Base-by-base conservation (phyloP, 1,139 yeast genomes). In the Magnusiomyces paraingens region DNA sequence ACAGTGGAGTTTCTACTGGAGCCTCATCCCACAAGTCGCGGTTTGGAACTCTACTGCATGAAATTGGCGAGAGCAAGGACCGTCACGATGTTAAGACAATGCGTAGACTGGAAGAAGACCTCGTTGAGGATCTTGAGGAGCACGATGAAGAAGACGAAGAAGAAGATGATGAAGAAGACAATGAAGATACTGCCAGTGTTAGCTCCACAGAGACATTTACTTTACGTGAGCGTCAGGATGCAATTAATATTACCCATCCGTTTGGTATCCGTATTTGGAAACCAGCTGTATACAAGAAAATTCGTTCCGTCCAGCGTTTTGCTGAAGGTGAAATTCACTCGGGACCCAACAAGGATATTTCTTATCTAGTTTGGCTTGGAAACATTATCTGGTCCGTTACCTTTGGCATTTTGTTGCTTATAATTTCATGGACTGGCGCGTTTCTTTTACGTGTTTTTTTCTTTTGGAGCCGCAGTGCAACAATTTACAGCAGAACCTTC, bases 181-280 rank as follows among this genome's bases (percentile, higher is more conserved):
- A 60, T 18, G 73, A 60, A 3, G 78, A 73, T 53, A 64, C 60
- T 3, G 75, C 78, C 1, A 80, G 89, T 0, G 67, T 80, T 1
- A 72, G 76, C 2, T 59, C 66, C 46, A 66, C 65, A 15, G 97
- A 90, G 65, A 86, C 95, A 1, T 83, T 87, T 64, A 93, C 96
- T n/a, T 76, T 93, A 57, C 77, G 93, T 57, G 96, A 91, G 62
- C 82, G 98, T 60, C 99, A 93, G 70, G 90, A 88, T 61, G 99
- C 99, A 2, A 94, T 93, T 67, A 93, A 93, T 66, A 84, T 88
- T 53, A 90, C 98, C 1, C 99, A 94, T 72, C 99, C 99, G 0
- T 93, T 93, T 66, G 99, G 99, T 77, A 90, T 93, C 52, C 86
- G 96, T 68, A 88, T 93, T 62, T 93, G 99, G 99, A 93, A 93